Base-by-base conservation (phyloP, 2,329 filamentous ascomycete genomes). In the Pseudogymnoascus sp. region DNA sequence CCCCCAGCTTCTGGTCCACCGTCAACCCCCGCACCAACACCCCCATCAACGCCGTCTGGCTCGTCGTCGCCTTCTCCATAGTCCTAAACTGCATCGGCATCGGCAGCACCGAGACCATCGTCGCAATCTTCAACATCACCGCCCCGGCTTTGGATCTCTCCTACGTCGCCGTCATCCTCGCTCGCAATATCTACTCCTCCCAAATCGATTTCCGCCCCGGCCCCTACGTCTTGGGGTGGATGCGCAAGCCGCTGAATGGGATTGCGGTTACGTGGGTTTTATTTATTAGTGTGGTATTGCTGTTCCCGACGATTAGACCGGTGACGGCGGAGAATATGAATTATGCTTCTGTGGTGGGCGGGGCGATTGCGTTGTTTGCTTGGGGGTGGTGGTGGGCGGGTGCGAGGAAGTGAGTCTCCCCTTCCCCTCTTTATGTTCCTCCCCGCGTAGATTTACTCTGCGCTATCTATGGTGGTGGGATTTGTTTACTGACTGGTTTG, bases 41-140 rank as follows among this genome's bases (percentile, higher is more conserved):
- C 0, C 85, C 85, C 0, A 76, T 88, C 62, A 83, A 87, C 65
- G 81, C 83, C 2, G 85, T 88, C 62, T 87, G 84, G 84, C 81
- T 87, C 59, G 82, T 87, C 50, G 84, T 87, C 2, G 68, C 79
- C 65, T 84, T 84, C 72, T 85, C 83, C 71, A 75, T 70, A 67
- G 77, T 74, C 60, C 75, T 83, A 24, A 79, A 81, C 66, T 73
- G 81, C 43, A 83, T 84, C 65, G 81, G 78, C 2, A 78, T 83
- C 46, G 81, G 81, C 43, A 78, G 74, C 50, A 78, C 77, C 3
- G 71, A 79, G 60, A 83, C 81, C 5, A 82, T 83, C 66, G 76
- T 78, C 0, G 78, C 79, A 1, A 82, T 83, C 60, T 82, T 82
- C 71, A 79, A 76, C 67, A 77, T 83, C 70, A 82, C 80, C 0